phyloP scores from a whole-genome alignment of 2,329 filamentous ascomycete genomes.

The Chrysoporthe austroafricana region DNA sequence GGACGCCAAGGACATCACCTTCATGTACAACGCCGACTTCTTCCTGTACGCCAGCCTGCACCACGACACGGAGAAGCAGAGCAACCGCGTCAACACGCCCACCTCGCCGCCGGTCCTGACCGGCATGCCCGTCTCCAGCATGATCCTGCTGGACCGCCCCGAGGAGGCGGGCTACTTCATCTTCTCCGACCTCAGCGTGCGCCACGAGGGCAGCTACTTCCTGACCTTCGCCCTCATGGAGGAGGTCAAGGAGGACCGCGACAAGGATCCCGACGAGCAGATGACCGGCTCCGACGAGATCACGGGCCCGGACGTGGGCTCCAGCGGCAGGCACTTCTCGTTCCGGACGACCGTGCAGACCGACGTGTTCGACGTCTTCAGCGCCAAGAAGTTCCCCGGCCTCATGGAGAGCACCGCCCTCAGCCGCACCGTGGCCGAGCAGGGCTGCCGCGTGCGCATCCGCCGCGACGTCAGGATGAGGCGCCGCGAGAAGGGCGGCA shows the following conservation, averaged over 20 bases:
- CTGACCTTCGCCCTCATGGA: slow-evolving; percentile 93
- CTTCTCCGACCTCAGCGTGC: slow-evolving; percentile 93
- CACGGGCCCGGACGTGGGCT: slow-evolving; percentile 35
- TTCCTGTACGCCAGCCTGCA: slow-evolving; percentile 95
- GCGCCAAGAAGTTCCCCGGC: slow-evolving; percentile 98
- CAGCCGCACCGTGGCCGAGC: slow-evolving; percentile 90
- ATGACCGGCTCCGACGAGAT: slow-evolving; percentile 38
- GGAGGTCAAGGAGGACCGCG: slow-evolving; percentile 83
- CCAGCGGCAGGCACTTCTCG: slow-evolving; percentile 21
- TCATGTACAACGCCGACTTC: slow-evolving; percentile 94
- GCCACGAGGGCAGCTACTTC: slow-evolving; percentile 92
- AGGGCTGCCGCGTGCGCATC: slow-evolving; percentile 95
- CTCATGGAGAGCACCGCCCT: slow-evolving; percentile 86
- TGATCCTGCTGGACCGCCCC: slow-evolving; percentile 93
- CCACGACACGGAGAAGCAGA: slow-evolving; percentile 79
- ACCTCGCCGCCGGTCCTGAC: slow-evolving; percentile 83
- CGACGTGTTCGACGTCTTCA: slow-evolving; percentile 83
- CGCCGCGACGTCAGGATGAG: slow-evolving; percentile 68
- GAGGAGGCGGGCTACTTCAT: slow-evolving; percentile 86
- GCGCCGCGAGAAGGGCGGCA: slow-evolving; percentile 54
- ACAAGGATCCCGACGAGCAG: slow-evolving; percentile 64
- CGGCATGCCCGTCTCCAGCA: slow-evolving; percentile 91
- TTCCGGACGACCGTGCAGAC: slow-evolving; percentile 61
- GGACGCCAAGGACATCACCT: slow-evolving; percentile 74
- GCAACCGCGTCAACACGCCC: slow-evolving; percentile 71